Conservation (phyloP, 345 rosid species). For the Microthlaspi erraticum region DNA sequence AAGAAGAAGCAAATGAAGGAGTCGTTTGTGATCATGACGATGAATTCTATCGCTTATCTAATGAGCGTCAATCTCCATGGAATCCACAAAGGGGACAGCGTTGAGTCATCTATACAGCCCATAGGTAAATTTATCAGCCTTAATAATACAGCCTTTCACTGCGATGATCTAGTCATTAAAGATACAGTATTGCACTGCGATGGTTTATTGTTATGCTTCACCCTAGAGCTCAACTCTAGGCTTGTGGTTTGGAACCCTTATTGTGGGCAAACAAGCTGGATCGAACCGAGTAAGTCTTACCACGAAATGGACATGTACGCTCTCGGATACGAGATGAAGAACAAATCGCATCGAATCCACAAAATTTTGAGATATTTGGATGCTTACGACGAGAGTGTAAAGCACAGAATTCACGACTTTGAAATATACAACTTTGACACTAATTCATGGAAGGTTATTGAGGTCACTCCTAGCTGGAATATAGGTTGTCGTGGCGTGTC, state of each 20-base stretch:
- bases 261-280: background rate
- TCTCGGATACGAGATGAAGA: slow-evolving; percentile 6
- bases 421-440: background rate
- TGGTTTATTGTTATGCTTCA: slow-evolving; percentile 18
- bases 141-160: no score
- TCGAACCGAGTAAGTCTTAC: background rate
- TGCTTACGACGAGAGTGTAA: background rate
- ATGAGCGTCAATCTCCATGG: slow-evolving; percentile 7
- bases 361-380: background rate
- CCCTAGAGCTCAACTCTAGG: background rate
- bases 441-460: background rate
- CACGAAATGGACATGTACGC: accelerated
- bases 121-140: background rate
- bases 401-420: background rate
- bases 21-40: background rate
- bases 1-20: no score
- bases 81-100: background rate
- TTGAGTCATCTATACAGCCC: background rate
- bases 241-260: slow-evolving; percentile 25
- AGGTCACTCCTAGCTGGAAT: background rate
- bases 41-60: background rate
- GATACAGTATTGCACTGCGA: background rate
- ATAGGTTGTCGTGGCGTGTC: background rate
- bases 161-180: background rate
- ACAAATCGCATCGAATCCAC: background rate